Percentiles rank a stretch among this genome's conserved stretches.
phyloP scores from a whole-genome alignment of 106 monocot species.

The Gastrodia elata region DNA sequence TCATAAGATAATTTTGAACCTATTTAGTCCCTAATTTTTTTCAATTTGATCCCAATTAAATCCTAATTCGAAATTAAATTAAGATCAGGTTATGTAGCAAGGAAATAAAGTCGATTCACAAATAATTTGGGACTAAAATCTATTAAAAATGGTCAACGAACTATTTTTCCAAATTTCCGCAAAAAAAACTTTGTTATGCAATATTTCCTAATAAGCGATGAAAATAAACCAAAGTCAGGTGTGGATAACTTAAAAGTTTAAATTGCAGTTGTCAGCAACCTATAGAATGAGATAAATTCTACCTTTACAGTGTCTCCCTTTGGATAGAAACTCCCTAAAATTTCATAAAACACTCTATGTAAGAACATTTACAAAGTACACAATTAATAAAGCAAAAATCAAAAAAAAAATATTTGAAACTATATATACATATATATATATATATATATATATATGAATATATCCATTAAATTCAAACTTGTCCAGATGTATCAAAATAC shows the following conservation, averaged over 20 bases:
- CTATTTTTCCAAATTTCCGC: too few relatives aligned
- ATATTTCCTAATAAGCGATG: too few relatives aligned
- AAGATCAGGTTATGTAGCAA: too few relatives aligned
- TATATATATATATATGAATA: too few relatives aligned
- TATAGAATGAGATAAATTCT: background rate
- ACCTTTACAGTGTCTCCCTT: background rate
- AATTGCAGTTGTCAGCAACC: background rate
- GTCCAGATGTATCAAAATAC: slow-evolving; percentile 14
- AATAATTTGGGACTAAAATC: too few relatives aligned
- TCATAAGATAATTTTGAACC: too few relatives aligned
- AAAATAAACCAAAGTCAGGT: background rate
- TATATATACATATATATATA: background rate
- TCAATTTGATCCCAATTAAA: too few relatives aligned
- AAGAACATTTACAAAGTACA: background rate
- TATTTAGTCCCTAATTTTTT: too few relatives aligned
- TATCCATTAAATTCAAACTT: background rate
- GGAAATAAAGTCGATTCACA: too few relatives aligned
- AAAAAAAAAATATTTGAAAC: background rate
- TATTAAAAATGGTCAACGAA: too few relatives aligned
- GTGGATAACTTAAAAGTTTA: background rate
- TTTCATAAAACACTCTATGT: background rate
- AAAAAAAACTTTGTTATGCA: too few relatives aligned
- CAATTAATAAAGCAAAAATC: background rate
- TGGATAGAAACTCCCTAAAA: background rate
- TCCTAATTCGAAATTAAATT: too few relatives aligned